Evolutionary conservation across 768 basidiomycete species (phyloP).

Genomic region (Lentinula lateritia): DNA sequence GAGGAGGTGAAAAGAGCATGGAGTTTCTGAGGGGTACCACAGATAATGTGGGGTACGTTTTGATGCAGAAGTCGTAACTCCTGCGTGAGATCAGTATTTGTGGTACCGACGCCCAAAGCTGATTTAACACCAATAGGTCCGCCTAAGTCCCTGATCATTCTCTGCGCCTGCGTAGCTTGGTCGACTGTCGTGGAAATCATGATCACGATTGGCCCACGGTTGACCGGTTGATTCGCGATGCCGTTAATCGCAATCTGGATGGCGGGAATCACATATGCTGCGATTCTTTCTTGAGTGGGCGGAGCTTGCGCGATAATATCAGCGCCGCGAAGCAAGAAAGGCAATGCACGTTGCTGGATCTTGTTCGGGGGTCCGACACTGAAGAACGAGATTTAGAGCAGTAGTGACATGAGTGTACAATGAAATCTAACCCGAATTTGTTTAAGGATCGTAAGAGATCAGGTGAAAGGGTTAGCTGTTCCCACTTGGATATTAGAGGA

Average conservation of each 20-base stretch:
- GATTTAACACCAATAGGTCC: constrained; percentile 89
- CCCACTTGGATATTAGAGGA: constrained; percentile 91
- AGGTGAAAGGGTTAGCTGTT: constrained; percentile 79
- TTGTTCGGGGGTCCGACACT: constrained; percentile 98
- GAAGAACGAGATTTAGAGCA: constrained; percentile 8
- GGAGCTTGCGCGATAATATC: constrained; percentile 99
- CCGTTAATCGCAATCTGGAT: constrained; percentile 77
- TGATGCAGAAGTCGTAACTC: constrained; percentile 83
- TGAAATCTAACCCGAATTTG: constrained; percentile 80
- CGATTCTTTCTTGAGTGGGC: constrained; percentile 96
- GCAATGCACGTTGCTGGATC: constrained; percentile 94
- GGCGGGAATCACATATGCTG: constrained; percentile 92
- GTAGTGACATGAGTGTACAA: not conserved
- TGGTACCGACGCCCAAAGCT: constrained; percentile 80
- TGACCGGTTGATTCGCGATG: constrained; percentile 47
- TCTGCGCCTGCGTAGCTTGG: constrained; percentile 95
- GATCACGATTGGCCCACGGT: constrained; percentile 80
- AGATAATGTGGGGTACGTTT: constrained; percentile 91
- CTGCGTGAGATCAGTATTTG: constrained; percentile 59
- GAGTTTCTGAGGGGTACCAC: constrained; percentile 95
- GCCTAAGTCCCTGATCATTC: constrained; percentile 92
- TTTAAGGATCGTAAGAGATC: constrained; percentile 84
- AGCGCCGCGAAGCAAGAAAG: constrained; percentile 87
- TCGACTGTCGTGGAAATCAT: constrained; percentile 98
- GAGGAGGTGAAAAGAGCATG: constrained; percentile 84